Evolutionary conservation across 768 basidiomycete species (phyloP), one percentile per base, ranked within the genome.

Genomic region (Amanita rubescens): DNA sequence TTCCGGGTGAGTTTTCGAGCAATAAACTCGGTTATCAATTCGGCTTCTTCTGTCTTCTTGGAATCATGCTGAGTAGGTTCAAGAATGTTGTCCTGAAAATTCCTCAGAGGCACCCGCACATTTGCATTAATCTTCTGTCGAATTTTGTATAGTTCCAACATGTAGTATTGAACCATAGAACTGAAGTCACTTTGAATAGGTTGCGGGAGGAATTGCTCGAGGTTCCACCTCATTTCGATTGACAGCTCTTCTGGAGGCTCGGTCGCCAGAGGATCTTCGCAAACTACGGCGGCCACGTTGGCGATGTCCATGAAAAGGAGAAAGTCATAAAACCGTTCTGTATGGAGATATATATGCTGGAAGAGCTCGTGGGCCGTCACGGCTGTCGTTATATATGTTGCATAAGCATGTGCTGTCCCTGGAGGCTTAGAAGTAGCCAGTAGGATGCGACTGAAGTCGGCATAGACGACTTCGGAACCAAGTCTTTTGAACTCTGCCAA

Each of bases 341-440:
- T 87, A 42, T 86, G 77, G 55, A 99, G 78, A 63, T 87, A 87
- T 25, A 98, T 76, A 56, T 96, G 92, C 60, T 94, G 88, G 75
- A 99, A 99, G 12, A 99, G 76, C 58, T 98, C 95, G 62, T 97
- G 87, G 3, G 91, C 87, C 22, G 87, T 95, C 57, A 95, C 90
- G 1, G 96, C 96, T 0, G 89, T 87, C 24, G 87, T 85, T 64
- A 98, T 87, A 68, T 98, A 98, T 14, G 89, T 94, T 1, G 94
- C 93, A 65, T 98, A 99, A 0, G 96, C 96, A 62, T 87, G 81
- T 0, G 96, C 95, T 5, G 90, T 93, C 19, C 93, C 92, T 0
- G 95, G 92, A 9, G 96, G 95, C 67, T 97, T 98, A 27, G 90
- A 88, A 0, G 96, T 99, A 11, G 94, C 84, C 33, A 99, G 82